Evolutionary conservation across 2,329 filamentous ascomycete species (phyloP), one percentile per base, ranked within the genome.

Genomic region (Ophiosphaerella korrae): DNA sequence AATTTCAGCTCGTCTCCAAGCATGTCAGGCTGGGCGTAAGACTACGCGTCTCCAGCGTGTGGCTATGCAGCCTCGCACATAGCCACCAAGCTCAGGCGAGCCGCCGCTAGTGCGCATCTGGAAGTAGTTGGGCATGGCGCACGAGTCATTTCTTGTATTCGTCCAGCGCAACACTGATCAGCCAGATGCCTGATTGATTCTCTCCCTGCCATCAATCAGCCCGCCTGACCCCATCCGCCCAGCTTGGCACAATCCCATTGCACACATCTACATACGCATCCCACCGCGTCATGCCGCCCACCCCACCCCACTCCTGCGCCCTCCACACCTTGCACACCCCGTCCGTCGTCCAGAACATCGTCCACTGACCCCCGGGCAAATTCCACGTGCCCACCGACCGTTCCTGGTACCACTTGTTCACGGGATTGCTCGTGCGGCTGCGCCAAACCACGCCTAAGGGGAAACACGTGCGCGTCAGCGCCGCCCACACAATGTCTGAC

Each of bases 361-460:
- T 91, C 94, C 94, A 99, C 62, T 92, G 88, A 39, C 84, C 89
- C n/a, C 84, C 85, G 0, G 83, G 80, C 33, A 99, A 76, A 75
- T 95, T 94, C 82, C 87, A 89, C 2, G 87, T 92, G 0, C 94
- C 94, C 41, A 84, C 78, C 2, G 90, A 90, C 41, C 94, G 82
- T 75, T 99, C 94, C 75, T 97, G 97, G 73, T 99, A 99, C 94
- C 94, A 99, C 71, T 97, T 97, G 70, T 99, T 99, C 4, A 99
- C 94, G 0, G 92, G 93, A 68, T 99, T 97, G 69, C 92, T 85
- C 67, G 88, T 88, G 44, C 94, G 81, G 70, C 90, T 95, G 49
- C 92, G 82, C 94, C 94, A 99, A 67, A 92, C 95, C 1, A 97
- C 89, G 1, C 94, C 94, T 2, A 84, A 75, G 0, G 92, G 92